Evolutionary conservation across 257 asterid species (phyloP).

Genomic region (Scutellaria barbata): DNA sequence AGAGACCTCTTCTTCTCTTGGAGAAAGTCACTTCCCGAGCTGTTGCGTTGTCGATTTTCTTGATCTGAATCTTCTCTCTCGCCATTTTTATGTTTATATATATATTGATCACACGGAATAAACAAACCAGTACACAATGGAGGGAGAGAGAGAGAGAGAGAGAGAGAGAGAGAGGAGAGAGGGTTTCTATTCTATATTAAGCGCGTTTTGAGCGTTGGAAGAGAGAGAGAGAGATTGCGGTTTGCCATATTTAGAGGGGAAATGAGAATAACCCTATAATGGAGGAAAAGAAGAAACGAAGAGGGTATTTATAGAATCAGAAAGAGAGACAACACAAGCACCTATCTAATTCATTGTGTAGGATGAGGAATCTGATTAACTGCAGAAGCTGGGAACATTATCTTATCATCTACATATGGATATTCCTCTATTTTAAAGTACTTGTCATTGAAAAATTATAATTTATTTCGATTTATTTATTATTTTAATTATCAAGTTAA

Average conservation of each 20-base stretch:
- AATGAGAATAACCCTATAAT: constrained; percentile 28
- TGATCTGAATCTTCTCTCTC: constrained; percentile 80
- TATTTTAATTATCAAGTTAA: too few relatives aligned
- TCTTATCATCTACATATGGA: too few relatives aligned
- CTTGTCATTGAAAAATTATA: too few relatives aligned
- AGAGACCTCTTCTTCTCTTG: constrained; percentile 80
- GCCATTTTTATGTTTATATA: constrained; percentile 50
- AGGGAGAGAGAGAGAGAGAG: neutral
- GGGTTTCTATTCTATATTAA: too few relatives aligned
- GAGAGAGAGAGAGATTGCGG: constrained; percentile 31
- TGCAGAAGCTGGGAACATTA: too few relatives aligned
- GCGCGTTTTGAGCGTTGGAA: neutral
- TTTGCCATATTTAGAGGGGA: constrained; percentile 53
- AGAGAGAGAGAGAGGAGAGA: too few relatives aligned
- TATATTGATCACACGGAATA: too few relatives aligned
- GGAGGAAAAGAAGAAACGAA: neutral
- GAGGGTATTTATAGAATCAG: neutral
- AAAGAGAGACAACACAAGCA: constrained; percentile 4
- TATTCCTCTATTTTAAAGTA: too few relatives aligned
- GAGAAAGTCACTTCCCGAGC: constrained; percentile 83
- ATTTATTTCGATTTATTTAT: too few relatives aligned
- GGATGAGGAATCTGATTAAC: too few relatives aligned
- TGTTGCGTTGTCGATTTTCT: constrained; percentile 74
- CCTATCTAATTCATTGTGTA: too few relatives aligned
- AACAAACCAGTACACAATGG: neutral